Evolutionary conservation across 1,139 yeast genomes (phyloP).

Genomic region (Sugiyamaella japonica): DNA sequence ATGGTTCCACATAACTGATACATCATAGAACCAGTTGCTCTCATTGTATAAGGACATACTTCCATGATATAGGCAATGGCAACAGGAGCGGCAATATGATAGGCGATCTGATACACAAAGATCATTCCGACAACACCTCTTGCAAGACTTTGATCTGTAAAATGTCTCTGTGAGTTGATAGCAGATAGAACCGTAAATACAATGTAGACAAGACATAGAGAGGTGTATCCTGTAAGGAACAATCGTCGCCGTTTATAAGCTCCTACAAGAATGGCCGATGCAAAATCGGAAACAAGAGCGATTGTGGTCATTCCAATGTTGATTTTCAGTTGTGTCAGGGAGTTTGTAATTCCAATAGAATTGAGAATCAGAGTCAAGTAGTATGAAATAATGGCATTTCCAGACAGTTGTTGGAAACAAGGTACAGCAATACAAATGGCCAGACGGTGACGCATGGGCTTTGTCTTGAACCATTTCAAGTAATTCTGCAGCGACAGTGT

Average conservation of each 20-base stretch:
- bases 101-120: conserved; percentile 21
- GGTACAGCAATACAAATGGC: conserved; percentile 19
- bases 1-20: conserved; percentile 30
- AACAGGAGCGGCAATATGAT: conserved; percentile 26
- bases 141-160: conserved; percentile 23
- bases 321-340: conserved; percentile 21
- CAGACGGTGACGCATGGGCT: conserved; percentile 21
- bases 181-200: conserved; percentile 35
- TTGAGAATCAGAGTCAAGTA: conserved; percentile 24
- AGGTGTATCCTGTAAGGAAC: conserved; percentile 37
- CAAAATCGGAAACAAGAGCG: conserved; percentile 18
- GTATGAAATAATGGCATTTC: conserved; percentile 26
- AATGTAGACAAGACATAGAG: conserved; percentile 27
- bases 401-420: conserved; percentile 20
- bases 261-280: conserved; percentile 25
- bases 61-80: conserved; percentile 46
- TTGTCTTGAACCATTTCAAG: conserved; percentile 28
- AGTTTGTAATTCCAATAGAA: conserved; percentile 26
- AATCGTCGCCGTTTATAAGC: conserved; percentile 41
- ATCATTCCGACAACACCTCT: conserved; percentile 28
- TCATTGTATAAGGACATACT: conserved; percentile 41
- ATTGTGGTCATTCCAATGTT: conserved; percentile 23
- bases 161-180: conserved; percentile 25
- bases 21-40: conserved; percentile 39
- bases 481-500: conserved; percentile 30